Conservation (phyloP, 2,329 filamentous ascomycete genomes). For the Fusarium subglutinans region DNA sequence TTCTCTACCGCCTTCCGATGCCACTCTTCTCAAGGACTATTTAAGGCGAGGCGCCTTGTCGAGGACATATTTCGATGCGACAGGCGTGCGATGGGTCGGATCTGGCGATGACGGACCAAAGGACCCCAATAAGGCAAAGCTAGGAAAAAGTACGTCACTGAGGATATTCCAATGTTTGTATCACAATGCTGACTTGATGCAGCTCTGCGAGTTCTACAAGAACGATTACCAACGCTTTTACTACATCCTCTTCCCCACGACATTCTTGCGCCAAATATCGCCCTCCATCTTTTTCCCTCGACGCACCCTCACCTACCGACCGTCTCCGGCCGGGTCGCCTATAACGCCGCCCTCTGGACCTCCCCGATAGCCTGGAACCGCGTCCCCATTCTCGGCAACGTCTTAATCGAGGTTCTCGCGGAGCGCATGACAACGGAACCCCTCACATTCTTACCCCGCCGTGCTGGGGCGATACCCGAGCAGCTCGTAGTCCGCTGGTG, state of each 20-base stretch:
- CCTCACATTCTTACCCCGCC: conserved; percentile 57
- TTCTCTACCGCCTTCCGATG: conserved; percentile 5
- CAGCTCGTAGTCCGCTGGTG: conserved; percentile 70
- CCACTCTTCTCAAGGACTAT: conserved; percentile 3
- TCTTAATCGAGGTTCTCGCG: conserved; percentile 85
- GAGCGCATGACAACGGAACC: conserved; percentile 82
- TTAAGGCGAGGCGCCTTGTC: conserved; percentile 30
- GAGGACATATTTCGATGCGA: conserved; percentile 47
- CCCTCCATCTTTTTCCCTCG: conserved; percentile 74
- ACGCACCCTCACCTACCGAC: conserved; percentile 89
- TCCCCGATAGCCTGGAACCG: conserved; percentile 96
- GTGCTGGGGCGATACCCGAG: conserved; percentile 62
- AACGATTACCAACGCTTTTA: conserved; percentile 72
- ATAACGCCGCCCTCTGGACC: conserved; percentile 94
- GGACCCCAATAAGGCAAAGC: conserved; percentile 69
- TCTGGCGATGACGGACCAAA: conserved; percentile 49
- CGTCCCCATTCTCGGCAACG: conserved; percentile 89
- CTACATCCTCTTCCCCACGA: conserved; percentile 76
- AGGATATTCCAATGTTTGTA: not conserved
- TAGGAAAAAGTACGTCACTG: conserved; percentile 65
- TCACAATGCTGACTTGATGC: conserved; percentile 7
- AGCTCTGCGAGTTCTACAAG: conserved; percentile 73
- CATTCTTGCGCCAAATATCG: conserved; percentile 79
- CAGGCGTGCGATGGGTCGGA: conserved; percentile 43
- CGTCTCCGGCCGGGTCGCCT: conserved; percentile 90